Evolutionary conservation across 495 filamentous ascomycete species (phyloP).

Genomic region (Penicillium silybi): DNA sequence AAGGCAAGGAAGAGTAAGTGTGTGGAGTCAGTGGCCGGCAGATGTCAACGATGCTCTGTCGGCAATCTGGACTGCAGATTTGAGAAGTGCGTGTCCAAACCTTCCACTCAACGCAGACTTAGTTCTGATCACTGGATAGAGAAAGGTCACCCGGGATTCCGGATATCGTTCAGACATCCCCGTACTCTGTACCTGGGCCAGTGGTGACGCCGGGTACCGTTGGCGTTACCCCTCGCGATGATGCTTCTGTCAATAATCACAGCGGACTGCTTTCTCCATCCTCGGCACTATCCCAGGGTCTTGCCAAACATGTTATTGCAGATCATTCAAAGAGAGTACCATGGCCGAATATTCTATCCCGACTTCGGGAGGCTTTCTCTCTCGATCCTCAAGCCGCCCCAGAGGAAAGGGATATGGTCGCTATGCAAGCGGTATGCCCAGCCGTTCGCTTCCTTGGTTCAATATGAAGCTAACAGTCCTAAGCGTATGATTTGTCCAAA

Average conservation of each 20-base stretch:
- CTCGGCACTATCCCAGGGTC: conserved; percentile 10
- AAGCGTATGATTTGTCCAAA: conserved; percentile 12
- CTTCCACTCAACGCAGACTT: not conserved
- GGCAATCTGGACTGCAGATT: conserved; percentile 12
- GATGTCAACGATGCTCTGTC: conserved; percentile 15
- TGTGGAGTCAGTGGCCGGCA: conserved; percentile 7
- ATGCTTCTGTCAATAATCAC: not conserved
- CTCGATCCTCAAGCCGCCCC: conserved; percentile 6
- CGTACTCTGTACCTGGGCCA: not conserved
- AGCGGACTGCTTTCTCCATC: conserved; percentile 6
- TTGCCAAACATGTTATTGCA: conserved; percentile 15
- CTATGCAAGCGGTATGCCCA: conserved; percentile 18
- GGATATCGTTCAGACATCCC: not conserved
- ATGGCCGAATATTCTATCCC: conserved; percentile 16
- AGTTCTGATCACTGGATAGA: not conserved
- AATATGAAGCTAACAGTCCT: not conserved
- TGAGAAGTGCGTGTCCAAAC: conserved; percentile 5
- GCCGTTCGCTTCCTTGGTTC: not conserved
- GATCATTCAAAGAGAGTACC: conserved; percentile 9
- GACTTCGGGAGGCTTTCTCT: conserved; percentile 20
- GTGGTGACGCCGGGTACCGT: not conserved
- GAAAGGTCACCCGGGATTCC: conserved; percentile 1
- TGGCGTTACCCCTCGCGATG: not conserved
- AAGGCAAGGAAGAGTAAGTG: conserved; percentile 21
- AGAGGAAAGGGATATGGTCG: conserved; percentile 12